Base-by-base conservation (phyloP, 345 rosid species). In the Turritis glabra region DNA sequence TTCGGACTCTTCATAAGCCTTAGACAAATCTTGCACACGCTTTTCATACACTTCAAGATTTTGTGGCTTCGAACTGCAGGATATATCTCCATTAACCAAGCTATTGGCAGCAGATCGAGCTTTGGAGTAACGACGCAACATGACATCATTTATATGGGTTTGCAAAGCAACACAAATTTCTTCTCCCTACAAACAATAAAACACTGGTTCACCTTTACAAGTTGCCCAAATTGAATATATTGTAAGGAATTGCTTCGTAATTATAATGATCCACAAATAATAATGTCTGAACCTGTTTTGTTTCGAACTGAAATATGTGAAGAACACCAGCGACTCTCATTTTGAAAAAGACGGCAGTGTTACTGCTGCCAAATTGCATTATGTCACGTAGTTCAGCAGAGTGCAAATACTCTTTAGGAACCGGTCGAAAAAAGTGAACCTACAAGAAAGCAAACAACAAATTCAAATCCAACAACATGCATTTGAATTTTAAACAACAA, bases 241-340 rank as follows among this genome's bases (percentile, higher is more conserved):
- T 3, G 2, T 64, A 46, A 40, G 7, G 18, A 61, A 26, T 47
- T 21, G 55, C 6, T 48, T 19, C 62, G 23, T 32, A 44, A 40
- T 14, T 4, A 27, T 17, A 69, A 41, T 23, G 64, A 61, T 69
- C 21, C 26, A 51, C 12, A 55, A 35, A 30, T 19, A 69, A 17
- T 48, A n/a, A 53, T 64, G 46, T 18, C 21, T 30, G 38, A 60
- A 95, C 99, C 99, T 95, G 99, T 82, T 92, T 95, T 15, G 99
- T 90, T 83, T 95, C 99, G 72, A 95, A 95, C 76, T 95, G 97
- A 77, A 95, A 91, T 67, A 92, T 87, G 80, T 95, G 97, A 79
- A 95, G 97, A 76, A 92, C 97, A 67, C 97, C 99, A 46, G 99
- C 99, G 65, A 95, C 99, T 81, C 97, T 85, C 99, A 95, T 95